Evolutionary conservation across 352 stramenopile genomes (phyloP), one percentile per base, ranked within the genome.

Genomic region (Globisporangium paddicum): DNA sequence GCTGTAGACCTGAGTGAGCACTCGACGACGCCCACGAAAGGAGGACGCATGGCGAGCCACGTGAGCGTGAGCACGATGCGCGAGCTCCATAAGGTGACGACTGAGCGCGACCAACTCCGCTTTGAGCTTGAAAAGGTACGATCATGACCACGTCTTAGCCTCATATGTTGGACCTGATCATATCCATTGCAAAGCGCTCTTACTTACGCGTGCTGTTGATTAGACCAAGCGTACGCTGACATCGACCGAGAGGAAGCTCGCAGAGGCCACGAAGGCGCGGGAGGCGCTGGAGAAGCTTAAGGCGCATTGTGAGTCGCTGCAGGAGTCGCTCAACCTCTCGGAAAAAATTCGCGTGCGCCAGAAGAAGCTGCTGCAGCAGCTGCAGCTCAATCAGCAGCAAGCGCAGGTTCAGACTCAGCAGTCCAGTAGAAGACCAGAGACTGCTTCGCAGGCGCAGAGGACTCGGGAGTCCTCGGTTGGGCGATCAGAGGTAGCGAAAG

Each of bases 281-380:
- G 73, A 79, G 13, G 73, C 79, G 0, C 87, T 87, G 59, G 71
- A 86, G 25, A 83, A 89, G 54, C 77, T 93, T 34, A 86, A 90
- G 46, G 60, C 58, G 2, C 86, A 92, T 41, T 95, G 83, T 34
- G 77, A 82, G 25, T 87, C 78, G 25, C 64, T 95, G 25, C 81
- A 93, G 47, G 70, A 95, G 41, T 92, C 82, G 8, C 65, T 95
- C 7, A 78, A 93, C 16, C 65, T 95, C 35, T 93, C 83, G 0
- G 83, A 95, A 55, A 87, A 76, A 35, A 93, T 93, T 60, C 71
- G 86, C 38, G 53, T 82, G 8, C 64, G 80, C 0, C 83, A 95
- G 55, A 95, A 95, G 68, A 88, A 84, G 51, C 52, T 93, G 18
- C 55, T 95, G 4, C 76, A 89, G 23, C 76, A 93, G 46, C 63